A percentile compares a stretch with the other conserved stretches of the same genome.
These are phyloP conservation scores for Colletotrichum sp. DNA, from an alignment of 2,329 filamentous ascomycete genomes.

Conservation along the genomic window DNA sequence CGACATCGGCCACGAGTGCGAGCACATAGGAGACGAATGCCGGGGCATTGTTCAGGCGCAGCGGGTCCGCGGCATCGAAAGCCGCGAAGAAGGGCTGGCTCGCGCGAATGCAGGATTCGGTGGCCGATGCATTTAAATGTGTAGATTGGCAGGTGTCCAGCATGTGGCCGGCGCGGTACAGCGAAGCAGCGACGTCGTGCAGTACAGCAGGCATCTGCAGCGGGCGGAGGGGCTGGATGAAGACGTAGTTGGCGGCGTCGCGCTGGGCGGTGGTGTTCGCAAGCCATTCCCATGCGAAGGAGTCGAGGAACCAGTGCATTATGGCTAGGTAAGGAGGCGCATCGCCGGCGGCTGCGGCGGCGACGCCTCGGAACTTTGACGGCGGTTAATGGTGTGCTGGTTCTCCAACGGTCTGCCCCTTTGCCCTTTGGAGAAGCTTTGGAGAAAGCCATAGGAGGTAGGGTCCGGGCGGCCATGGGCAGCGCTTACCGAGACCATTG, in stretches of 20 bases:
- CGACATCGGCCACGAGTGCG: background rate
- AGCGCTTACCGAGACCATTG: background rate
- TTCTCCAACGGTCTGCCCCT: background rate
- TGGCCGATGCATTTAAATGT: background rate
- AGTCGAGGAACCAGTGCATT: background rate
- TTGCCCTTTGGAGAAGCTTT: background rate
- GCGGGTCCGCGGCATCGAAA: background rate
- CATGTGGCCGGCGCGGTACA: background rate
- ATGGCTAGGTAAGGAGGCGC: background rate
- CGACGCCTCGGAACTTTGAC: background rate
- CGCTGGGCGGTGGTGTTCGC: background rate
- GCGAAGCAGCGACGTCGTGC: background rate
- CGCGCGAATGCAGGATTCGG: constrained; percentile 2
- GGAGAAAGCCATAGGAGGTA: background rate
- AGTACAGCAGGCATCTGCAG: background rate
- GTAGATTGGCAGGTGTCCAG: background rate
- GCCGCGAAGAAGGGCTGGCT: background rate
- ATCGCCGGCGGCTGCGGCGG: background rate
- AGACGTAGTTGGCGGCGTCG: background rate
- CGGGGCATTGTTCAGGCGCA: background rate
- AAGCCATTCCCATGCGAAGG: background rate
- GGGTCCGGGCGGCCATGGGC: background rate
- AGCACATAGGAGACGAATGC: background rate
- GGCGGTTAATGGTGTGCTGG: background rate
- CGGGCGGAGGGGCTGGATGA: background rate